A percentile compares a stretch with the other conserved stretches of the same genome.
Evolutionary conservation across 192 early-diverging fungal genomes (phyloP).

Genomic region (Podila minutissima): DNA sequence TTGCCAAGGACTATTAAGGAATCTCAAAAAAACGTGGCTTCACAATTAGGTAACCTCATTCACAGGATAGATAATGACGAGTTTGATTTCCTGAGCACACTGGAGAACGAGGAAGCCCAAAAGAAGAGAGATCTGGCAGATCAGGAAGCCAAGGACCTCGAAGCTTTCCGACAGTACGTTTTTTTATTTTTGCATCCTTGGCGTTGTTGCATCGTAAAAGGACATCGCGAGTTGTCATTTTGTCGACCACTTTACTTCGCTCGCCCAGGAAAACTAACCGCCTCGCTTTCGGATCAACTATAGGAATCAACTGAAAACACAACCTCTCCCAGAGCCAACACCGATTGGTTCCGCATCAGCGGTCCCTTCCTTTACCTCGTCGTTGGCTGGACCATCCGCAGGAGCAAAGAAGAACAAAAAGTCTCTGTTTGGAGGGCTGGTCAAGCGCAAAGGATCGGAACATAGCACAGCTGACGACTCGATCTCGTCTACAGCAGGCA

Average conservation of each 20-base stretch:
- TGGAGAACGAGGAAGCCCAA: conserved; percentile 60
- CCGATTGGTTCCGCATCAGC: background rate
- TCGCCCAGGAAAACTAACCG: no score
- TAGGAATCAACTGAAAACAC: background rate
- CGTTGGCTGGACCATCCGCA: background rate
- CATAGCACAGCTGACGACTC: background rate
- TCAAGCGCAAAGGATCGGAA: conserved; percentile 15
- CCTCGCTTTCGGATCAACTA: no score
- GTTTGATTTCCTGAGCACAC: conserved; percentile 69
- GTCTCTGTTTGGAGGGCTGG: conserved; percentile 33
- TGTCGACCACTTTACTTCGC: no score
- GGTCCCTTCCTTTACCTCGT: background rate
- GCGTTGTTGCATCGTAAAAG: no score
- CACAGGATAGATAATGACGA: conserved; percentile 75
- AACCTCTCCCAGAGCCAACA: background rate
- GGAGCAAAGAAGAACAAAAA: conserved; percentile 4
- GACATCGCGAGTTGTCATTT: no score
- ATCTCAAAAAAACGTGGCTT: background rate
- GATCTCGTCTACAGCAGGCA: background rate
- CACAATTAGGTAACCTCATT: conserved; percentile 62
- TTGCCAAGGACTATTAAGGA: background rate
- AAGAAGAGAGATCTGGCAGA: conserved; percentile 52
- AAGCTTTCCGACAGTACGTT: conserved; percentile 61
- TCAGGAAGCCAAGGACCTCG: conserved; percentile 57
- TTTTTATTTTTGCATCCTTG: background rate